Percentiles rank a stretch among this genome's conserved stretches.
Conservation (phyloP, 441 rosid genomes). For the Breynia disticha region DNA sequence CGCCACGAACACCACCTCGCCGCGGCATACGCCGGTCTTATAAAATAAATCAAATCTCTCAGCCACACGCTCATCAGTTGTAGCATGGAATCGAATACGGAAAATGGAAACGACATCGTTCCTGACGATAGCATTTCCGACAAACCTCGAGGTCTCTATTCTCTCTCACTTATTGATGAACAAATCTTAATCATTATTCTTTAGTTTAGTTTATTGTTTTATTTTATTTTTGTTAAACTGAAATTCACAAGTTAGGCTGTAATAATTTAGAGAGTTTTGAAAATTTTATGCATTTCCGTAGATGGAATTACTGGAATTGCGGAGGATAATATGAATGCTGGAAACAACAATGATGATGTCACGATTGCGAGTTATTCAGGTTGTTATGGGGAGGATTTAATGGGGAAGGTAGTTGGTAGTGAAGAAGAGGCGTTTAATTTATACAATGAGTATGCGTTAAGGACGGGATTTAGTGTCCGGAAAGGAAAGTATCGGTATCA, state of each 20-base stretch:
- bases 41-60: background rate
- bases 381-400: background rate
- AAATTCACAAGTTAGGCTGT: background rate
- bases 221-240: too few relatives aligned
- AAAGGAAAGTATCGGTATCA: background rate
- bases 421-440: background rate
- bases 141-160: background rate
- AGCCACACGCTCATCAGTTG: background rate
- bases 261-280: background rate
- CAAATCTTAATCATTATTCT: background rate
- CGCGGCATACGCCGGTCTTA: background rate
- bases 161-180: background rate
- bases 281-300: background rate
- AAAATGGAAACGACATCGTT: background rate
- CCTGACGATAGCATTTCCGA: background rate
- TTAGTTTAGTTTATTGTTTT: background rate
- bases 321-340: background rate
- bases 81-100: background rate
- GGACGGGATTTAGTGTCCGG: background rate
- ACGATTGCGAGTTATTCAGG: background rate
- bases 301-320: background rate
- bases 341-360: background rate
- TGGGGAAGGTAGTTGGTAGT: background rate
- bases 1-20: background rate
- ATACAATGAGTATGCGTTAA: background rate